These are phyloP conservation scores for Scheffersomyces coipomensis DNA, from an alignment of 805 yeast species.

Conservation along the genomic window DNA sequence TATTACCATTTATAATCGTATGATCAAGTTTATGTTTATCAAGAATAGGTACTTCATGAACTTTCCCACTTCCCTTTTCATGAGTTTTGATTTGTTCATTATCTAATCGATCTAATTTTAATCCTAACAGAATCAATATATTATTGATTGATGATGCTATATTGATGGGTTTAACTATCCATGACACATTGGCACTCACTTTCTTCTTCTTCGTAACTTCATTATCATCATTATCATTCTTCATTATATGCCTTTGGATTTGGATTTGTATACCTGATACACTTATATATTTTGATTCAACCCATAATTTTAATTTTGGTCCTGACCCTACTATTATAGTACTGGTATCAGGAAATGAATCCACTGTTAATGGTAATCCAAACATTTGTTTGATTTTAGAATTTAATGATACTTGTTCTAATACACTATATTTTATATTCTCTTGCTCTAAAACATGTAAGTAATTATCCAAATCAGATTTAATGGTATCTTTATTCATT, in stretches of 20 bases:
- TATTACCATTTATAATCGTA: conserved; percentile 9
- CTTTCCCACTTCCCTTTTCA: conserved; percentile 22
- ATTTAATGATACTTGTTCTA: conserved; percentile 22
- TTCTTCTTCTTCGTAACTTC: neutral
- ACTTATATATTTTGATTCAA: conserved; percentile 26
- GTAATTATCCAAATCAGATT: conserved; percentile 10
- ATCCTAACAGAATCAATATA: conserved; percentile 19
- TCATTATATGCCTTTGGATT: conserved; percentile 4
- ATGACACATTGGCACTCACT: conserved; percentile 7
- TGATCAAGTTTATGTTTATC: conserved; percentile 7
- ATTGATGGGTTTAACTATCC: conserved; percentile 29
- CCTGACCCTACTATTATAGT: no score
- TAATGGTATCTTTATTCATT: conserved; percentile 7
- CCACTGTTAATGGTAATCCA: conserved; percentile 26
- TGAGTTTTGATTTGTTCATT: conserved; percentile 21
- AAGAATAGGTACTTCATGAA: conserved; percentile 20
- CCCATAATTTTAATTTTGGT: conserved; percentile 26
- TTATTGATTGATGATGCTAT: conserved; percentile 15
- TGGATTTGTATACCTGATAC: conserved; percentile 27
- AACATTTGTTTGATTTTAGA: conserved; percentile 19
- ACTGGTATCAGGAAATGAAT: neutral
- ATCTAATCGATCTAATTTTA: conserved; percentile 23
- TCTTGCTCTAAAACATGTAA: conserved; percentile 14
- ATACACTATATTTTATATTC: conserved; percentile 23
- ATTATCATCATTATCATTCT: conserved; percentile 4